Percentiles rank a stretch among this genome's conserved stretches.
Conservation (phyloP, 2,329 filamentous ascomycete species). For the Trichophyton simii region DNA sequence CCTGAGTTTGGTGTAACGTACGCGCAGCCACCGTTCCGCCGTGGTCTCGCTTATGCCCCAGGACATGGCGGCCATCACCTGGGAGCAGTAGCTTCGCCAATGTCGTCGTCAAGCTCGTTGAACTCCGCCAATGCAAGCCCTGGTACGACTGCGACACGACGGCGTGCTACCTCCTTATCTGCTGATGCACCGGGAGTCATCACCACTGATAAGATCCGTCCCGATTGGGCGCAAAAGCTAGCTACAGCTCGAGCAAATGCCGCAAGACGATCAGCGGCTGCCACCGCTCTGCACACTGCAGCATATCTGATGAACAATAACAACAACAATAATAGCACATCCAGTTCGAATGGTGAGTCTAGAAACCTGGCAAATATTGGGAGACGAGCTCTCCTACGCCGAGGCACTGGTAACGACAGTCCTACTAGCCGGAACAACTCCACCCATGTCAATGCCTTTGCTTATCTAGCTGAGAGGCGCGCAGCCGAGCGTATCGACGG, state of each 20-base stretch:
- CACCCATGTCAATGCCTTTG: slow-evolving; percentile 34
- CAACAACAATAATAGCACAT: slow-evolving; percentile 18
- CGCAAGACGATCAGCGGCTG: slow-evolving; percentile 75
- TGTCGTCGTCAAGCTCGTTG: slow-evolving; percentile 77
- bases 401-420: slow-evolving; percentile 27
- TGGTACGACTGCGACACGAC: slow-evolving; percentile 32
- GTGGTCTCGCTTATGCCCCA: slow-evolving; percentile 61
- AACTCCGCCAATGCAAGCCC: slow-evolving; percentile 41
- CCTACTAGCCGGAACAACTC: slow-evolving; percentile 24
- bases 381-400: slow-evolving; percentile 40
- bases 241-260: slow-evolving; percentile 73
- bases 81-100: slow-evolving; percentile 51
- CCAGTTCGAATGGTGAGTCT: slow-evolving; percentile 31
- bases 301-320: slow-evolving; percentile 65
- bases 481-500: slow-evolving; percentile 21
- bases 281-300: slow-evolving; percentile 86
- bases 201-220: slow-evolving; percentile 81
- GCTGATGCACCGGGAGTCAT: slow-evolving; percentile 76
- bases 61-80: slow-evolving; percentile 40
- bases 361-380: slow-evolving; percentile 47
- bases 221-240: slow-evolving; percentile 88
- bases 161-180: slow-evolving; percentile 59
- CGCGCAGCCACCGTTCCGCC: slow-evolving; percentile 72
- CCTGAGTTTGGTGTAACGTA: slow-evolving; percentile 96
- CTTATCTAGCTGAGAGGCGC: slow-evolving; percentile 36